Base-by-base conservation (phyloP, 176 grass and related monocot genomes). In the Carex littledalei region DNA sequence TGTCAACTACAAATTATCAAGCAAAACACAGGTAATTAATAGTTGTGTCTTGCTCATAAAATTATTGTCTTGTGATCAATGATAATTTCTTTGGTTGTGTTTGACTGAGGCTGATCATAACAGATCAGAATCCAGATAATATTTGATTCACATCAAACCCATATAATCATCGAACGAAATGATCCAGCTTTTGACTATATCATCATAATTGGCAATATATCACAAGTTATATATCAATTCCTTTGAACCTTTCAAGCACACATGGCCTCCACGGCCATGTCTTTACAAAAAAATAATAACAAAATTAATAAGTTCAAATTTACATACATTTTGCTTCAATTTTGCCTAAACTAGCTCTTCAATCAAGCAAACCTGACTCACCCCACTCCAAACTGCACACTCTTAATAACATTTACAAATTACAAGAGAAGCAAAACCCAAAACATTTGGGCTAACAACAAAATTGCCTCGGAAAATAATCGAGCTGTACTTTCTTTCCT, bases 371-470 rank as follows among this genome's bases (percentile, higher is more conserved):
- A 34, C 9, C 14, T 41, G 13, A 77, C 49, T 53, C 41, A 17
- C 2, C 47, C 13, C 49, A 55, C 73, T 77, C 73, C 73, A 77
- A 77, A 7, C 73, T 55, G 73, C 73, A 76, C 72, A 77, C 47
- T 53, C 22, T 77, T 29, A 31, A 35, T 35, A 35, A 54, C 22
- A 77, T 77, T 77, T 77, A 77, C 73, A 55, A 53, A 22, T 77
- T 77, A 77, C 73, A 32, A 53, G 49, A 77, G 55, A 77, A 64
- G n/a, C 12, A 62, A 83, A 67, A 67, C n/a, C 21, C 80, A 83
- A 83, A 49, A 43, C 80, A 67, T 83, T 67, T 52, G 80, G 41
- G 80, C 80, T 66, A 63, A 81, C 60, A 83, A 83, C 34, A 83
- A 59, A 81, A 67, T 66, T 66, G 80, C 80, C 62, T 65, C 21